These are phyloP conservation scores for Tetrapisispora nanseiensis DNA, from an alignment of 805 yeast genomes.

Conservation along the genomic window DNA sequence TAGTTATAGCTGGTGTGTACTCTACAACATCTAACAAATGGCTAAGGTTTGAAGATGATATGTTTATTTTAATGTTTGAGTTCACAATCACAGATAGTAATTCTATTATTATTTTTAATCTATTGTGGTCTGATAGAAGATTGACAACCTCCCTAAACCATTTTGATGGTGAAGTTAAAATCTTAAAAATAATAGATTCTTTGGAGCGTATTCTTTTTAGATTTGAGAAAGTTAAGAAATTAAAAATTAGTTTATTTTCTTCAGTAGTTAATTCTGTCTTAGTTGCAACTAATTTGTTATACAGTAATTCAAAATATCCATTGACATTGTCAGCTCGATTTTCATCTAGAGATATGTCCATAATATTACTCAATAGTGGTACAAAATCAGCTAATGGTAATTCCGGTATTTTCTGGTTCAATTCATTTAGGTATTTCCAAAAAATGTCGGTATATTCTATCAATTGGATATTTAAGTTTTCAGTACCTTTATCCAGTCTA, in stretches of 20 bases:
- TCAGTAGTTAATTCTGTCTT: not conserved
- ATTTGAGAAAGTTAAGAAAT: slow-evolving; percentile 1
- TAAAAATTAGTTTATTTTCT: not conserved
- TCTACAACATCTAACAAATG: slow-evolving; percentile 15
- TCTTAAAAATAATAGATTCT: not conserved
- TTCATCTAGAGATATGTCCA: slow-evolving; percentile 1
- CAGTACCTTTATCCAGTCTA: slow-evolving; percentile 33
- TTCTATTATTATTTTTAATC: not conserved
- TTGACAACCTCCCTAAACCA: not conserved
- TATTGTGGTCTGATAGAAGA: not conserved
- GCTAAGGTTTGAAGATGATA: slow-evolving; percentile 15
- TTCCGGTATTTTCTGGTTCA: slow-evolving; percentile 49
- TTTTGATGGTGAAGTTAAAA: not conserved
- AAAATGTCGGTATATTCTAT: slow-evolving; percentile 34
- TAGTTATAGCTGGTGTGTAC: slow-evolving; percentile 6
- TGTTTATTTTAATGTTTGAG: slow-evolving; percentile 2
- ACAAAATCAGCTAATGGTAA: slow-evolving; percentile 58
- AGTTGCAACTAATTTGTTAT: not conserved
- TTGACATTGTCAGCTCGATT: not conserved
- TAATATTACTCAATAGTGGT: slow-evolving; percentile 34
- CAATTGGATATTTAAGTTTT: not conserved
- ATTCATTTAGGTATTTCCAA: slow-evolving; percentile 51
- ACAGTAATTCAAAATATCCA: slow-evolving; percentile 2
- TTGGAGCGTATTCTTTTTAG: not conserved
- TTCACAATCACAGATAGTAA: not conserved